Base-by-base conservation (phyloP, 306 rosid genomes). In the Medicago lupulina region DNA sequence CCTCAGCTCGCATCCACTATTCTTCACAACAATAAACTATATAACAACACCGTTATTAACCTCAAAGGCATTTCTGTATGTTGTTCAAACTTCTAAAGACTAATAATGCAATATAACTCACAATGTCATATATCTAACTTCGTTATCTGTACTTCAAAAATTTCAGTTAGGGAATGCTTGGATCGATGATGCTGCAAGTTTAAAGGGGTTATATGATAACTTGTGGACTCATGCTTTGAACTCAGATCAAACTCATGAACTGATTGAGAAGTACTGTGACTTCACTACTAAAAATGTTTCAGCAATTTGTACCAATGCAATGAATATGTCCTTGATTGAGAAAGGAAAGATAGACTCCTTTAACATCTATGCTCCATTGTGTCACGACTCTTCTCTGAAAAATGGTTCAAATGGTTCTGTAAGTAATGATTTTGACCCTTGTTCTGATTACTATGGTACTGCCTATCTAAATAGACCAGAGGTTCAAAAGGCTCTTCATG, bases 1-100 rank as follows among this genome's bases (percentile, higher is more conserved):
- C 92, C 93, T 74, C 88, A 86, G 21, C 92, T 90, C 63, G 90
- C 92, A 47, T 40, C 82, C 36, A 77, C 84, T 43, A 83, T 86
- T 70, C 51, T 86, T 16, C 0, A 54, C 7, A 50, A 44, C 18
- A 90, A 83, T 40, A 68, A 71, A 16, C 13, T 14, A 67, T 17
- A 19, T n/a, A 53, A 75, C 7, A 60, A 74, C 41, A 81, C 79
- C n/a, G 44, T 60, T 14, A 81, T 88, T 50, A 86, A 88, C 71
- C 88, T 90, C 77, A 83, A 81, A 81, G 91, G 91, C 28, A 83
- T 88, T 51, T 84, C 86, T 14, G 89, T 86, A 83, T 17, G 59
- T 53, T 13, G 76, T 60, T 57, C 74, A 25, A 67, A 66, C 17
- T 72, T 53, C 25, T 7, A 7, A 53, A 0, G 12, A 10, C 25